Conservation (phyloP, 2,329 filamentous ascomycete genomes). For the Pseudogymnoascus sp. region DNA sequence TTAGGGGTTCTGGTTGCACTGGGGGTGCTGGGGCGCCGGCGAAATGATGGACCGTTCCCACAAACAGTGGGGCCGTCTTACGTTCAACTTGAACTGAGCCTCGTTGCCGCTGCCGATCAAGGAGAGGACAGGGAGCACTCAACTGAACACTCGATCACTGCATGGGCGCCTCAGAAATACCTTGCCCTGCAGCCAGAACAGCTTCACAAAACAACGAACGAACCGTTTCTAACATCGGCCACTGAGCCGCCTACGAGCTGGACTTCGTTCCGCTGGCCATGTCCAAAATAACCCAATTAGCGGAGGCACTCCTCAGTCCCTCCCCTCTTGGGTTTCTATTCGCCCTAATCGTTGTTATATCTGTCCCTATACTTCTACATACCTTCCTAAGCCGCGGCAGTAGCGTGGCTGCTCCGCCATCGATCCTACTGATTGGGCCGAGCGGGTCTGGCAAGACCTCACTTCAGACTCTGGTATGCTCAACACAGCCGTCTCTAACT, state of each 20-base stretch:
- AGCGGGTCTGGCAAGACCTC: conserved; percentile 81
- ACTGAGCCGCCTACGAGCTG: not conserved
- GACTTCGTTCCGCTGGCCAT: conserved; percentile 5
- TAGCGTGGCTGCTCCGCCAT: conserved; percentile 60
- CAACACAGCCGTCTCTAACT: conserved; percentile 1
- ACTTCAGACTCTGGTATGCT: conserved; percentile 64
- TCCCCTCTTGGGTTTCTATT: conserved; percentile 54
- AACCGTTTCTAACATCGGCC: not conserved
- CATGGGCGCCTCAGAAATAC: not conserved
- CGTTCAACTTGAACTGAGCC: not conserved
- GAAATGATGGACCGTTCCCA: conserved; percentile 4
- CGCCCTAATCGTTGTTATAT: conserved; percentile 63
- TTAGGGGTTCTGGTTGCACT: not conserved
- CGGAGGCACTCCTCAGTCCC: conserved; percentile 51
- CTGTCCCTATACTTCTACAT: conserved; percentile 69
- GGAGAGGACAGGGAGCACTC: not conserved
- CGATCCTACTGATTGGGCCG: conserved; percentile 73
- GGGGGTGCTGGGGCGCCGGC: not conserved
- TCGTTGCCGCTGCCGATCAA: not conserved
- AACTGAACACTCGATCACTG: not conserved
- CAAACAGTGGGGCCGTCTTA: conserved; percentile 2
- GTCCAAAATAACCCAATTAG: conserved; percentile 21
- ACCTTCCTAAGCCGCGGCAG: conserved; percentile 57
- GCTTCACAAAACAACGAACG: not conserved
- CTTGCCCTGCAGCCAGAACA: not conserved